Percentiles rank a stretch among this genome's conserved stretches.
phyloP scores from a whole-genome alignment of 164 flowering plant species.

The Vitis rotundifolia region DNA sequence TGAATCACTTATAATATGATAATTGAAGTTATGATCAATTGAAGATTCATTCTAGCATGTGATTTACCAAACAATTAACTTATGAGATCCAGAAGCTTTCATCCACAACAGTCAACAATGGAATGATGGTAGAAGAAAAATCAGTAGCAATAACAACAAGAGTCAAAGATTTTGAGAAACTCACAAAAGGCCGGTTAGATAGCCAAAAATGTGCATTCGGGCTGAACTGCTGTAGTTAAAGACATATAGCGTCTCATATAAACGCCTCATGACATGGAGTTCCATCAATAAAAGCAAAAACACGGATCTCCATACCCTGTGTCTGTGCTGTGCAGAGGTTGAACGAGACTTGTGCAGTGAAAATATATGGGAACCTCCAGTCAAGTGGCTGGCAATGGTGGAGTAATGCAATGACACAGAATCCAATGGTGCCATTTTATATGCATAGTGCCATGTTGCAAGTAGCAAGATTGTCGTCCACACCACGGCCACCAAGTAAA shows the following conservation, averaged over 20 bases:
- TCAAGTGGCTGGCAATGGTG: constrained; percentile 55
- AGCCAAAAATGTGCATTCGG: constrained; percentile 83
- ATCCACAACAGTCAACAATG: not conserved
- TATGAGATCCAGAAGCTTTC: too few relatives aligned
- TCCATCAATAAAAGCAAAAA: constrained; percentile 88
- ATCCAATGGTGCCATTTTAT: constrained; percentile 34
- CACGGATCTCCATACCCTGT: constrained; percentile 58
- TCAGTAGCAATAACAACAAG: not conserved
- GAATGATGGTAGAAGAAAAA: not conserved
- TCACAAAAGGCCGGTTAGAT: constrained; percentile 85
- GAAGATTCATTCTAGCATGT: too few relatives aligned
- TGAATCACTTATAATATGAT: not conserved
- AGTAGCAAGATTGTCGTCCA: constrained; percentile 79
- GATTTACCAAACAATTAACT: too few relatives aligned
- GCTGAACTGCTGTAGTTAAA: constrained; percentile 84
- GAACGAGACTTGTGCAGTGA: constrained; percentile 42
- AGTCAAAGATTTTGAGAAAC: constrained; percentile 23
- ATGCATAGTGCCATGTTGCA: constrained; percentile 70
- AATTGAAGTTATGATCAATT: not conserved
- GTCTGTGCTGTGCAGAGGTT: constrained; percentile 26
- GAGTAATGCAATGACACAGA: constrained; percentile 46
- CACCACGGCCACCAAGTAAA: constrained; percentile 59
- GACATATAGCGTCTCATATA: constrained; percentile 70
- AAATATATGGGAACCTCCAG: constrained; percentile 60
- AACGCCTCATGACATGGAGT: constrained; percentile 79